Base-by-base conservation (phyloP, 805 yeast species). In the Ogataea philodendri region DNA sequence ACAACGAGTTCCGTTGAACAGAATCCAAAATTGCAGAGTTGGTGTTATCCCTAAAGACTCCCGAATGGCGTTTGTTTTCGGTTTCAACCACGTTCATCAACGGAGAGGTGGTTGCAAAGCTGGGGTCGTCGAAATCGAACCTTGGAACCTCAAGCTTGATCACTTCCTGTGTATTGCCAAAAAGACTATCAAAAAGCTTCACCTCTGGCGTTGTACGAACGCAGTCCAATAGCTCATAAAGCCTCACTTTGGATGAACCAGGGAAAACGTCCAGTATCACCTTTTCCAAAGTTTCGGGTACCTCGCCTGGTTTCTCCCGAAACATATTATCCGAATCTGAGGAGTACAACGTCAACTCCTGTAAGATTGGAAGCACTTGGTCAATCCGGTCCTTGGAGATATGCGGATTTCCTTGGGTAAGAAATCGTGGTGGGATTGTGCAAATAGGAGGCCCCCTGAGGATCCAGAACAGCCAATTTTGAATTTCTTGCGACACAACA, bases 381-480 rank as follows among this genome's bases (percentile, higher is more conserved):
- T 29, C 41, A 7, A 62, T 35, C 2, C 51, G 47, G 1, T 36
- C 40, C 9, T 40, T 48, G 2, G 51, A 14, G 3, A 69, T 27
- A 0, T 24, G 30, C 0, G 70, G 69, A 36, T 60, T 66, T 1
- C 30, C 22, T 13, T 65, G 60, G 9, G 61, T 42, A 25, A 72
- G 58, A 43, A 78, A 77, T 9, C 54, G 48, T 10, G 67, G 63
- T 0, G 94, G 90, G 8, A 84, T 76, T 0, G 84, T 71, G 27
- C 70, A 65, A 0, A 80, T 64, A 13, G 85, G 80, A 40, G 81
- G 72, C 26, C 79, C 74, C 40, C 89, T 62, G 17, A 84, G 57
- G 8, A 84, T 65, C 57, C 84, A 76, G 2, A 88, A 89, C 21
- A 83, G 56, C 59, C 80, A 79, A 45, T 80, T 82, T 5, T 84